phyloP scores from a whole-genome alignment of 164 flowering plant species.

The Liriodendron chinense region DNA sequence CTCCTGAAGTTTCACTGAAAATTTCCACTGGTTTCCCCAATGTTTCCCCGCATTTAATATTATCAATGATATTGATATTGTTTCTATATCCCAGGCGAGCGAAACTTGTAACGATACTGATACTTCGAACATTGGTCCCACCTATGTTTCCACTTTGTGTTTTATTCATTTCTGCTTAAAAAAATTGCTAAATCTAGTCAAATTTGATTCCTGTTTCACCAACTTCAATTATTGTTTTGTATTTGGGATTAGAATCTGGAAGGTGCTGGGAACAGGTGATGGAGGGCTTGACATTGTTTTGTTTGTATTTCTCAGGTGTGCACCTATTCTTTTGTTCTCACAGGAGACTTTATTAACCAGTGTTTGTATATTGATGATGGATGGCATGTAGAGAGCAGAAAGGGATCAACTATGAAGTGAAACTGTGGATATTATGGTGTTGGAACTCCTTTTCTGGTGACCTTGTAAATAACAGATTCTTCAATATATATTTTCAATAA shows the following conservation, averaged over 20 bases:
- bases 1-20: no score
- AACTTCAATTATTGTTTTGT: neutral
- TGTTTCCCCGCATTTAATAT: no score
- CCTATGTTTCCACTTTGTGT: neutral
- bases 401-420: slow-evolving; percentile 15
- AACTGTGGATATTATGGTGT: slow-evolving; percentile 10
- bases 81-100: no score
- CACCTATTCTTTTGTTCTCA: slow-evolving; percentile 49
- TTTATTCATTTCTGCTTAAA: neutral
- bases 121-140: no score
- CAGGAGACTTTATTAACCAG: slow-evolving; percentile 26
- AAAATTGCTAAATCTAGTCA: neutral
- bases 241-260: neutral
- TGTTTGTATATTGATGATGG: slow-evolving; percentile 32
- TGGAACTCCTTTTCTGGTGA: slow-evolving; percentile 14
- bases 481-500: slow-evolving; percentile 18
- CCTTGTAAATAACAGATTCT: slow-evolving; percentile 25
- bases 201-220: neutral
- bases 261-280: slow-evolving; percentile 7
- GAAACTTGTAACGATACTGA: no score
- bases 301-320: slow-evolving; percentile 29
- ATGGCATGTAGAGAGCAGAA: slow-evolving; percentile 15
- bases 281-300: slow-evolving; percentile 2
- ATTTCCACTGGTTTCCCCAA: no score
- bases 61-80: no score